These are phyloP conservation scores for Saccharomycopsis synnaedendra DNA, from an alignment of 805 yeast genomes.

Conservation along the genomic window DNA sequence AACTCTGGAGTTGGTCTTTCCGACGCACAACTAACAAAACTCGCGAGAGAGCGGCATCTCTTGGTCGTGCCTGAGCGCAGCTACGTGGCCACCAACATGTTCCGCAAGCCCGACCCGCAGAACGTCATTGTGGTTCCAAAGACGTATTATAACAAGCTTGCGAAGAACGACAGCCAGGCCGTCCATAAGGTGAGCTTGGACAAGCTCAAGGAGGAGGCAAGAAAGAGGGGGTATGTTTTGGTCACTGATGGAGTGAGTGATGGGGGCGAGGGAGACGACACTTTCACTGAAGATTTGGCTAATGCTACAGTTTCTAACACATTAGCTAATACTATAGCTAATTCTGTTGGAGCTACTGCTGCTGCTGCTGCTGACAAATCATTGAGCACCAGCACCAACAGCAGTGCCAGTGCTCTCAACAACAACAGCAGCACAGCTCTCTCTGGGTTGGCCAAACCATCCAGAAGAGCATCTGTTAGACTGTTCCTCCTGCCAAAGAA, in stretches of 20 bases:
- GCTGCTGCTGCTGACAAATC: neutral
- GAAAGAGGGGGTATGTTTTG: conserved; percentile 32
- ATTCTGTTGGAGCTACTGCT: neutral
- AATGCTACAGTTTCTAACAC: neutral
- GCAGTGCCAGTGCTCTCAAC: neutral
- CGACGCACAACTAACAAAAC: conserved; percentile 23
- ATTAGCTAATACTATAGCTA: neutral
- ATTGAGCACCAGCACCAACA: neutral
- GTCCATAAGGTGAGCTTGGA: conserved; percentile 36
- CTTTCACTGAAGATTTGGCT: neutral
- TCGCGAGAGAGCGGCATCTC: conserved; percentile 36
- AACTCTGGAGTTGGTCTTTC: conserved; percentile 7
- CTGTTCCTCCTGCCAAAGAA: conserved; percentile 5
- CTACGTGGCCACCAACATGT: conserved; percentile 52
- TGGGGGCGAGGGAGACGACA: neutral
- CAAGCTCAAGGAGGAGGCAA: conserved; percentile 33
- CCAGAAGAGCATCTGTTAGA: conserved; percentile 10
- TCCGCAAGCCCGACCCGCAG: conserved; percentile 39
- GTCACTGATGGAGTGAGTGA: neutral
- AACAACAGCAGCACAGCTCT: neutral
- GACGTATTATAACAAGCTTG: conserved; percentile 48
- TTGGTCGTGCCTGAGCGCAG: conserved; percentile 48
- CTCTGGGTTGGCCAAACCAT: neutral
- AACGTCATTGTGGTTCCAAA: conserved; percentile 55
- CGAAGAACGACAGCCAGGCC: conserved; percentile 32